These are phyloP conservation scores for Penicillium sclerotigenum DNA, from an alignment of 2,329 filamentous ascomycete species.

Conservation along the genomic window DNA sequence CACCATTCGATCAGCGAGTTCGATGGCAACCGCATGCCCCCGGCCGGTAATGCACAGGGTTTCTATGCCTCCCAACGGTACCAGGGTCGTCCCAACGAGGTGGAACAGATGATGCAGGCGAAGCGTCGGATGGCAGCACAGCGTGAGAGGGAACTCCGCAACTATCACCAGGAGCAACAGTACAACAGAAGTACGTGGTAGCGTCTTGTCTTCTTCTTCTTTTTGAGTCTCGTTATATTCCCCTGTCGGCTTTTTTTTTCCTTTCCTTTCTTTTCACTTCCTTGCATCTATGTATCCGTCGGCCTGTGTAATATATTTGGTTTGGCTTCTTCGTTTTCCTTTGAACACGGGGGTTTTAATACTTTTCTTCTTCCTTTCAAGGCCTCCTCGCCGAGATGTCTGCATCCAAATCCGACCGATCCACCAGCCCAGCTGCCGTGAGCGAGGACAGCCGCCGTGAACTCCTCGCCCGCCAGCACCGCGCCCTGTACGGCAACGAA, in stretches of 20 bases:
- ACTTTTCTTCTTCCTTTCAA: slow-evolving; percentile 42
- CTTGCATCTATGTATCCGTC: slow-evolving; percentile 42
- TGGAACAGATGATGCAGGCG: slow-evolving; percentile 97
- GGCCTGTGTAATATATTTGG: slow-evolving; percentile 45
- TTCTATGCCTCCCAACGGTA: slow-evolving; percentile 94
- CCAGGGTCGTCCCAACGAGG: slow-evolving; percentile 82
- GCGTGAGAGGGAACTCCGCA: slow-evolving; percentile 96
- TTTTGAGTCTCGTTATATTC: slow-evolving; percentile 37
- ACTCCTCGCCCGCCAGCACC: slow-evolving; percentile 91
- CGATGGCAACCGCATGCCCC: slow-evolving; percentile 70
- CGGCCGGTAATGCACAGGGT: slow-evolving; percentile 77
- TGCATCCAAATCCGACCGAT: slow-evolving; percentile 76
- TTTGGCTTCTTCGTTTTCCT: slow-evolving; percentile 26
- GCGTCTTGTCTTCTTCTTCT: slow-evolving; percentile 35
- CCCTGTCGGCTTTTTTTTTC: slow-evolving; percentile 14
- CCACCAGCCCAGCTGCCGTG: slow-evolving; percentile 79
- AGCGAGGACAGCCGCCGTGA: slow-evolving; percentile 95
- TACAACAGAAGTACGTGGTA: slow-evolving; percentile 87
- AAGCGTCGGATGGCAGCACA: slow-evolving; percentile 99
- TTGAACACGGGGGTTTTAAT: slow-evolving; percentile 43
- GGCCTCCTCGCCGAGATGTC: slow-evolving; percentile 66
- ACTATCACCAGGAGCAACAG: slow-evolving; percentile 99
- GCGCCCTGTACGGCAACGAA: slow-evolving; percentile 80
- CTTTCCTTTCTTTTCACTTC: slow-evolving; percentile 17
- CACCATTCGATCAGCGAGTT: slow-evolving; percentile 84